Conservation (phyloP, 148 eudicot genomes). For the Cornus florida region DNA sequence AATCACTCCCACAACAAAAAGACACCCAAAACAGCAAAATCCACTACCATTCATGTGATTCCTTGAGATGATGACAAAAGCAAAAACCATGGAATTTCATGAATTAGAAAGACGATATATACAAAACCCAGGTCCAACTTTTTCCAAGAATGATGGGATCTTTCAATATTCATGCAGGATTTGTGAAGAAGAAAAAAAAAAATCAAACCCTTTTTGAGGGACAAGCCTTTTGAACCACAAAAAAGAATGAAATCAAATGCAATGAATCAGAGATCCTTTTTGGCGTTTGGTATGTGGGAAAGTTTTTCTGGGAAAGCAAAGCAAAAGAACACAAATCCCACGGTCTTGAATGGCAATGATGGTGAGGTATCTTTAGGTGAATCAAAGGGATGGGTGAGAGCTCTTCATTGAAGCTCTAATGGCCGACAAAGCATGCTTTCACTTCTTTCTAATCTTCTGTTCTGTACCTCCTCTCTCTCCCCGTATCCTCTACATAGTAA, state of each 20-base stretch:
- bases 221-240: constrained; percentile 6
- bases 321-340: constrained; percentile 14
- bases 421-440: constrained; percentile 89
- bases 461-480: constrained; percentile 5
- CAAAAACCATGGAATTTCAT: constrained; percentile 25
- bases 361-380: constrained; percentile 14
- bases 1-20: constrained; percentile 1
- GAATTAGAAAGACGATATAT: neutral
- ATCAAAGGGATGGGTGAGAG: constrained; percentile 13
- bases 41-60: constrained; percentile 26
- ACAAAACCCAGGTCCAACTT: constrained; percentile 17
- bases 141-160: constrained; percentile 31
- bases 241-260: constrained; percentile 27
- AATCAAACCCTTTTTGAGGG: constrained; percentile 2
- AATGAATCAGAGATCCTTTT: constrained; percentile 25
- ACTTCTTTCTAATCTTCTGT: constrained; percentile 27
- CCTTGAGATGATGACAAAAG: constrained; percentile 28
- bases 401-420: constrained; percentile 42
- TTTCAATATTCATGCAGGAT: constrained; percentile 31
- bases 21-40: neutral
- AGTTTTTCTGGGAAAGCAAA: constrained; percentile 9
- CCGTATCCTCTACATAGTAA: too few species aligned
- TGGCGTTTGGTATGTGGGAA: constrained; percentile 5
- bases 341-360: constrained; percentile 17
- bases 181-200: constrained; percentile 19